These are phyloP conservation scores for Lentinula sp. DNA, from an alignment of 768 basidiomycete species.

Conservation along the genomic window DNA sequence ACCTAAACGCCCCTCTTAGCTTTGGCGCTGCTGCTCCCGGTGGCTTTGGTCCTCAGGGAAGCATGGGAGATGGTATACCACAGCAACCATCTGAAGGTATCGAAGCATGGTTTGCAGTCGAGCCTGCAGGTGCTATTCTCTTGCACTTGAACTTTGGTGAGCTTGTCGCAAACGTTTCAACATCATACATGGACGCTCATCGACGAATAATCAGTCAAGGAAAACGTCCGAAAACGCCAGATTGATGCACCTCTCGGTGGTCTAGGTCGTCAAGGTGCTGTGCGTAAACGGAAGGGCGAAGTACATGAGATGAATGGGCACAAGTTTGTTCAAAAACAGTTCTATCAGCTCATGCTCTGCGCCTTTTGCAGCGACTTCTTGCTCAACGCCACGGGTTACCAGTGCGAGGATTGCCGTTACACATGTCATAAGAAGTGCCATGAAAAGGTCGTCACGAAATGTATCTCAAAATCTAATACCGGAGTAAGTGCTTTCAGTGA, in stretches of 20 bases:
- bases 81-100: constrained; percentile 60
- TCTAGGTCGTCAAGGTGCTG: constrained; percentile 94
- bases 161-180: constrained; percentile 23
- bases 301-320: constrained; percentile 99
- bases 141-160: constrained; percentile 88
- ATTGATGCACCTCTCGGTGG: constrained; percentile 80
- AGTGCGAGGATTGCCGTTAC: constrained; percentile 99
- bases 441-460: constrained; percentile 98
- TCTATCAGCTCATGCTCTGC: constrained; percentile 98
- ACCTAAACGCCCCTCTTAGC: constrained; percentile 45
- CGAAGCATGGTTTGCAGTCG: constrained; percentile 96
- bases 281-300: constrained; percentile 96
- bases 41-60: constrained; percentile 20
- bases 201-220: constrained; percentile 66
- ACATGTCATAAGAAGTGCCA: constrained; percentile 99
- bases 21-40: constrained; percentile 39
- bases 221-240: constrained; percentile 95
- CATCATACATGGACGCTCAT: constrained; percentile 8
- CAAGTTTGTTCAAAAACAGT: constrained; percentile 94
- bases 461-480: constrained; percentile 94
- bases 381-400: constrained; percentile 95
- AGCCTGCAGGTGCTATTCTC: constrained; percentile 91
- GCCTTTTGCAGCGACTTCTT: constrained; percentile 98
- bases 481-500: constrained; percentile 53
- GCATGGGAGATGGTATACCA: constrained; percentile 16